A percentile compares a stretch with the other conserved stretches of the same genome.
Conservation (phyloP, 2,329 filamentous ascomycete species). For the Alternaria hordeiaustralica region DNA sequence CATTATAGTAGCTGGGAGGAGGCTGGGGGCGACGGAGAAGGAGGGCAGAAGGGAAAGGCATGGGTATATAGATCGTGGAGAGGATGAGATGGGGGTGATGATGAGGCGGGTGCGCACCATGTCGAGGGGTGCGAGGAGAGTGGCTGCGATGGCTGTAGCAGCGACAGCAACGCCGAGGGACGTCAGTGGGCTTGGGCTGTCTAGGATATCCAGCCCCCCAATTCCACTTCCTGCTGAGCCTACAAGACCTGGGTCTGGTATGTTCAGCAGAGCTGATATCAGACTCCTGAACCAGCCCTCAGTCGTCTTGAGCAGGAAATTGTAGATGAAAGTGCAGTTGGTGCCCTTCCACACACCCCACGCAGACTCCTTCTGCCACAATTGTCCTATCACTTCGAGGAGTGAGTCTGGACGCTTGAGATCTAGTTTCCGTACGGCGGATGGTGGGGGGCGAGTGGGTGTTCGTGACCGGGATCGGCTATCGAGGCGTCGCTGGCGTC, state of each 20-base stretch:
- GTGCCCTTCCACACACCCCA: conserved; percentile 95
- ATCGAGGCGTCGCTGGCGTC: conserved; percentile 47
- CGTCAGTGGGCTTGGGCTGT: conserved; percentile 80
- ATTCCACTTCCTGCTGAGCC: conserved; percentile 49
- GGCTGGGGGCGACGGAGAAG: conserved; percentile 67
- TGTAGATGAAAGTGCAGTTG: conserved; percentile 92
- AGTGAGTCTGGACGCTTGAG: conserved; percentile 81
- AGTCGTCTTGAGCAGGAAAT: conserved; percentile 80
- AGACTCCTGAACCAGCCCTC: conserved; percentile 93
- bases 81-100: conserved; percentile 77
- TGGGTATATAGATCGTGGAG: conserved; percentile 77
- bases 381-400: conserved; percentile 81
- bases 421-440: conserved; percentile 66
- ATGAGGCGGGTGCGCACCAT: conserved; percentile 87
- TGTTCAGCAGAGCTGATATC: conserved; percentile 86
- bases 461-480: conserved; percentile 47
- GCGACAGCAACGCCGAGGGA: conserved; percentile 76
- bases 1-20: conserved; percentile 84
- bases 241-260: conserved; percentile 77
- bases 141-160: conserved; percentile 72
- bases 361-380: conserved; percentile 88
- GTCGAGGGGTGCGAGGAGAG: conserved; percentile 86
- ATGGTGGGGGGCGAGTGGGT: conserved; percentile 49
- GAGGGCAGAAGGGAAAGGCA: conserved; percentile 80
- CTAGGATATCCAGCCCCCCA: conserved; percentile 79